Percentiles rank a stretch among this genome's conserved stretches.
Evolutionary conservation across 345 rosid species (phyloP).

Genomic region (Trapa bicornis): DNA sequence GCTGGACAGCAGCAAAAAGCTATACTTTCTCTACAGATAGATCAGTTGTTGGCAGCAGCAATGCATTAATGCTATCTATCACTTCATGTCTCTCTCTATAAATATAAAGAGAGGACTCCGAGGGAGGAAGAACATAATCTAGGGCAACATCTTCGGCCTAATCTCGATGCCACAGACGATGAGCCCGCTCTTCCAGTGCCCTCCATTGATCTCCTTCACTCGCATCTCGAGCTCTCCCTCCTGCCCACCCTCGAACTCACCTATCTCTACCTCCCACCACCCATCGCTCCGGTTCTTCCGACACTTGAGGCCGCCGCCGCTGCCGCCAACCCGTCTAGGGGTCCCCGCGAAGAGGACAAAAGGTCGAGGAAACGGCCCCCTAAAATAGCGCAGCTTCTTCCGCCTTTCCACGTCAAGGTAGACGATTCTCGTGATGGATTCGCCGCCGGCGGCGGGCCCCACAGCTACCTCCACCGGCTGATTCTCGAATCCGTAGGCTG

Average conservation of each 20-base stretch:
- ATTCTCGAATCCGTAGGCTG: slow-evolving; percentile 11
- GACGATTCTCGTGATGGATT: neutral
- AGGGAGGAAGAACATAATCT: too few relatives aligned
- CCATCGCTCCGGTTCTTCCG: slow-evolving; percentile 22
- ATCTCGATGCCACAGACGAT: slow-evolving; percentile 24
- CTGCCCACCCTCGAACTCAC: slow-evolving; percentile 13
- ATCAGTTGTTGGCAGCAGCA: too few relatives aligned
- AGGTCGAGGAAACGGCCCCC: neutral
- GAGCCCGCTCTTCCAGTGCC: slow-evolving; percentile 23
- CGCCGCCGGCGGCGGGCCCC: slow-evolving; percentile 7
- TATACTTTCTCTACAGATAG: too few relatives aligned
- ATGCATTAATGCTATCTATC: too few relatives aligned
- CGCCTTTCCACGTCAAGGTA: slow-evolving; percentile 7
- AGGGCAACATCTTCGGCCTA: slow-evolving; percentile 13
- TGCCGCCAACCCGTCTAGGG: neutral
- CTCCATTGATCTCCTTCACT: slow-evolving; percentile 17
- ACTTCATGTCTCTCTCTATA: too few relatives aligned
- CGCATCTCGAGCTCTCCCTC: slow-evolving; percentile 18
- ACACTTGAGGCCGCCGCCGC: neutral
- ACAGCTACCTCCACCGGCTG: slow-evolving; percentile 13
- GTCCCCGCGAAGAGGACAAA: neutral
- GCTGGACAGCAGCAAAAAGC: too few relatives aligned
- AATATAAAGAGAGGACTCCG: too few relatives aligned
- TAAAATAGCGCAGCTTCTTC: slow-evolving; percentile 3
- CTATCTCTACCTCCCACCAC: slow-evolving; percentile 27